Evolutionary conservation across 805 yeast species (phyloP).

Genomic region (Ogataea thermomethanolica): DNA sequence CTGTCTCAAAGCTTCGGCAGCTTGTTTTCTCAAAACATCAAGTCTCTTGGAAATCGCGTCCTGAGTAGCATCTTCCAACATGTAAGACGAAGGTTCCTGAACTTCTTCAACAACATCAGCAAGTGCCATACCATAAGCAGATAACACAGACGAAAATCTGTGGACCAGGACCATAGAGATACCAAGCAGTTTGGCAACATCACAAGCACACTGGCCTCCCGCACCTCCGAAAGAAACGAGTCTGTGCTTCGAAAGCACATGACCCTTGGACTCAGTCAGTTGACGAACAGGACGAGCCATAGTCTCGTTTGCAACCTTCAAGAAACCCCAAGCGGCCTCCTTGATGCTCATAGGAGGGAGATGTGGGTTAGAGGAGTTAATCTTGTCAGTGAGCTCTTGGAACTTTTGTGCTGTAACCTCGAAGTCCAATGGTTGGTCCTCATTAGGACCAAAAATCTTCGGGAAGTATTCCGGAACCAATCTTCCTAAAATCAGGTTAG

Average conservation of each 20-base stretch:
- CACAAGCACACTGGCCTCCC: constrained; percentile 87
- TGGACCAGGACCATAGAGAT: constrained; percentile 69
- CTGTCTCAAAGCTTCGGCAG: constrained; percentile 36
- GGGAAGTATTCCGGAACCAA: constrained; percentile 71
- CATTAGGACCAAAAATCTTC: constrained; percentile 75
- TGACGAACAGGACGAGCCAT: constrained; percentile 91
- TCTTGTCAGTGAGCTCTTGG: constrained; percentile 47
- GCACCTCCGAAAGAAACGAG: constrained; percentile 90
- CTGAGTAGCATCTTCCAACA: constrained; percentile 34
- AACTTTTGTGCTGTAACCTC: constrained; percentile 52
- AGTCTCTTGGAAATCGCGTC: constrained; percentile 43
- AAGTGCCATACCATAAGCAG: constrained; percentile 84
- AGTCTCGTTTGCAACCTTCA: constrained; percentile 79
- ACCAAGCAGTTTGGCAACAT: constrained; percentile 69
- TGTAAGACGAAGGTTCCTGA: constrained; percentile 66
- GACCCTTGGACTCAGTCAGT: constrained; percentile 82
- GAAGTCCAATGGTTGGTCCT: constrained; percentile 60
- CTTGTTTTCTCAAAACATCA: constrained; percentile 39
- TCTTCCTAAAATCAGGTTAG: constrained; percentile 68
- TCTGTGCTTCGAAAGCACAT: constrained; percentile 58
- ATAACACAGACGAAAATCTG: constrained; percentile 75
- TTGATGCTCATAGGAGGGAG: constrained; percentile 46
- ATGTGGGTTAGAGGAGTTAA: constrained; percentile 50
- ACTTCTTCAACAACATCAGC: constrained; percentile 81
- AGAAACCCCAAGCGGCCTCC: constrained; percentile 76